Evolutionary conservation across 169 alveolate genomes (phyloP).

Genomic region (Plasmodium sp.): DNA sequence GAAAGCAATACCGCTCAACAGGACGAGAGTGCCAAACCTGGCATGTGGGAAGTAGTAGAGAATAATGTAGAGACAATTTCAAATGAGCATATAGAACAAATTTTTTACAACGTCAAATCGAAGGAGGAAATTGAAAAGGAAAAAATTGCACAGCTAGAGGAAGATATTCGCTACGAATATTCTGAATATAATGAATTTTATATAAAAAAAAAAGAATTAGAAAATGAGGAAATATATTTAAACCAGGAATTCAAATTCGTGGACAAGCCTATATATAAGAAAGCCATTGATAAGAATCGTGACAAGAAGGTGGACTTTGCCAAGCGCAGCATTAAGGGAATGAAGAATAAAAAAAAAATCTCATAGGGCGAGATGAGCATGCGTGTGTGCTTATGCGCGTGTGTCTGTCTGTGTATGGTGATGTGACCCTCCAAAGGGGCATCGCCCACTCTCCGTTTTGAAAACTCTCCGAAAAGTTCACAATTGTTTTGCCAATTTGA

Average conservation of each 20-base stretch:
- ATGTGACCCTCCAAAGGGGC: neutral
- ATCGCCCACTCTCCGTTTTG: neutral
- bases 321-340: constrained; percentile 32
- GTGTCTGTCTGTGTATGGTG: neutral
- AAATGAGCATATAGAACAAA: constrained; percentile 42
- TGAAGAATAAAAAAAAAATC: constrained; percentile 41
- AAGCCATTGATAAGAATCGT: constrained; percentile 45
- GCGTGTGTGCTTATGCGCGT: neutral
- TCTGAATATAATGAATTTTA: constrained; percentile 49
- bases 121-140: constrained; percentile 50
- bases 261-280: constrained; percentile 63
- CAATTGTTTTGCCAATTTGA: neutral
- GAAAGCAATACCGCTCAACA: neutral
- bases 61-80: constrained; percentile 16
- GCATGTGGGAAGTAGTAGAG: constrained; percentile 54
- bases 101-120: constrained; percentile 64
- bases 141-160: constrained; percentile 9
- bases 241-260: constrained; percentile 66
- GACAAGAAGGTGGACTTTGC: constrained; percentile 62
- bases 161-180: constrained; percentile 51
- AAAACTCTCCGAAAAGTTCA: neutral
- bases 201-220: constrained; percentile 68
- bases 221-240: constrained; percentile 46
- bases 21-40: constrained; percentile 56
- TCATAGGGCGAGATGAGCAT: neutral